Percentiles rank a stretch among this genome's conserved stretches.
phyloP scores from a whole-genome alignment of 2,329 filamentous ascomycete genomes.

The Venturia carpophila region DNA sequence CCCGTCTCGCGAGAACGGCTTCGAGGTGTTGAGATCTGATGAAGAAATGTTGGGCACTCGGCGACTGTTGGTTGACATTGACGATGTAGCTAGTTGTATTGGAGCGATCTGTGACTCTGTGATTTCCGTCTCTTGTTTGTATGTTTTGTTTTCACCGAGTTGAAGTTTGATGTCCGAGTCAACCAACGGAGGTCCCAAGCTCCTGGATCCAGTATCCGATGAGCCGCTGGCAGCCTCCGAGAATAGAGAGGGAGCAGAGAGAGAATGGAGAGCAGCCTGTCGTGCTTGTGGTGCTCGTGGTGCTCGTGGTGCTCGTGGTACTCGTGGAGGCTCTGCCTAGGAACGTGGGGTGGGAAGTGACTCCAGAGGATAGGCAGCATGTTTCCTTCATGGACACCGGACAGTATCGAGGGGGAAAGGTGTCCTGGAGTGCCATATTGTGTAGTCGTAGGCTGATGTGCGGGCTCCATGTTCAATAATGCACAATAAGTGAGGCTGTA shows the following conservation, averaged over 20 bases:
- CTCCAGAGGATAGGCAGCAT: background rate
- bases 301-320: too few relatives aligned
- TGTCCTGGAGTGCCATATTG: background rate
- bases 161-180: background rate
- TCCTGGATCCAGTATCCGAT: background rate
- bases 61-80: too few relatives aligned
- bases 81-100: background rate
- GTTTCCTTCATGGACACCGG: background rate
- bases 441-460: background rate
- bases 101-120: background rate
- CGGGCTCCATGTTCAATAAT: background rate
- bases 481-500: slow-evolving; percentile 5
- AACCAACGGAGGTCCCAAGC: background rate
- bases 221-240: background rate
- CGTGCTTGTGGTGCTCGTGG: background rate
- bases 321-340: background rate
- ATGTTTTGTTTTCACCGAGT: background rate
- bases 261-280: background rate
- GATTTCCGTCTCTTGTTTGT: background rate
- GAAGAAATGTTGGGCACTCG: too few relatives aligned
- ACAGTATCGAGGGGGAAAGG: background rate
- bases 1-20: background rate
- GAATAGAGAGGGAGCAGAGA: too few relatives aligned
- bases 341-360: background rate
- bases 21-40: background rate